A percentile compares a stretch with the other conserved stretches of the same genome.
These are phyloP conservation scores for Imleria badia DNA, from an alignment of 768 basidiomycete genomes.

Conservation along the genomic window DNA sequence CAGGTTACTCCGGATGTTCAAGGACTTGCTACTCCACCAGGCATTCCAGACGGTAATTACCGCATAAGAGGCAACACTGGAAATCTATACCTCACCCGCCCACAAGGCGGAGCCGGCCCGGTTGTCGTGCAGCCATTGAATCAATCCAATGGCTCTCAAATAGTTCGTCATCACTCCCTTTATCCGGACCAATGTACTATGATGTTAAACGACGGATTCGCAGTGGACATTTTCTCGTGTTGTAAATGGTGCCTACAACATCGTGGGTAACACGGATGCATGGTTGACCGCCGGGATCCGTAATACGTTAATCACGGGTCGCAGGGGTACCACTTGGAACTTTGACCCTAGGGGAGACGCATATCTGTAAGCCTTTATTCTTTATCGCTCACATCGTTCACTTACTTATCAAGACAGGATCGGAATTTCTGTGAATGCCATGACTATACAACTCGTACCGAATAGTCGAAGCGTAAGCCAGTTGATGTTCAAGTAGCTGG, in stretches of 20 bases:
- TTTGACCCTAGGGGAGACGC: not conserved
- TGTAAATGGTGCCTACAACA: not conserved
- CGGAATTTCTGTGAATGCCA: not conserved
- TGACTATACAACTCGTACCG: not conserved
- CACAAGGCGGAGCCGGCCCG: not conserved
- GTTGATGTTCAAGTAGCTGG: too few species aligned
- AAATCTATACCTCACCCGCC: not conserved
- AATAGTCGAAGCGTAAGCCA: too few species aligned
- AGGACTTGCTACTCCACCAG: too few species aligned
- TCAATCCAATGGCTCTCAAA: not conserved
- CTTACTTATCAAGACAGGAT: not conserved
- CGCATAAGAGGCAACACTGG: not conserved
- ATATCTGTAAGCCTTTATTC: not conserved
- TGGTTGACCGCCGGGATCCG: not conserved
- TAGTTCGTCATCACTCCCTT: not conserved
- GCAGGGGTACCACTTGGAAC: not conserved
- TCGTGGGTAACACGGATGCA: not conserved
- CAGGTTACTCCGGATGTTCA: too few species aligned
- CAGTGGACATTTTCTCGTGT: not conserved
- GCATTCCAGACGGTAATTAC: not conserved
- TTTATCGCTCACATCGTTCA: too few species aligned
- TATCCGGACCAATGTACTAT: not conserved
- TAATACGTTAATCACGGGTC: not conserved
- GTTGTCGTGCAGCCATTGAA: not conserved
- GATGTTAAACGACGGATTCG: too few species aligned